phyloP scores from a whole-genome alignment of 1,139 yeast genomes.

The Suhomyces guaymorum region DNA sequence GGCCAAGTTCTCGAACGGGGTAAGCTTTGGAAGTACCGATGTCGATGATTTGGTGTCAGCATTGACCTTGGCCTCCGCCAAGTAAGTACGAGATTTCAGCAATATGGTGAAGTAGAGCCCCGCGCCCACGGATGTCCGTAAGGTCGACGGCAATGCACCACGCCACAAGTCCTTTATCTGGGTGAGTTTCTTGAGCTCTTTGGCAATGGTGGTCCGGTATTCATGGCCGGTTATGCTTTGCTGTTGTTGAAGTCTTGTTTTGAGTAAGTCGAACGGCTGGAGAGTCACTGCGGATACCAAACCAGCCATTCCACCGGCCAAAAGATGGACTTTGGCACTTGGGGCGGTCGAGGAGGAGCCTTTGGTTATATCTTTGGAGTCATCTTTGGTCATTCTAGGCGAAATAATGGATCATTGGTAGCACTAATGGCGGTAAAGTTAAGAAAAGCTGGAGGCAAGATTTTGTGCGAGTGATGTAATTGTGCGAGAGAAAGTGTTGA shows the following conservation, averaged over 20 bases:
- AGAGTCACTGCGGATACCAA: constrained; percentile 75
- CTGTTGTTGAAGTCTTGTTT: constrained; percentile 86
- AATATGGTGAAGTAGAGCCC: constrained; percentile 79
- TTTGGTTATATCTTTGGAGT: constrained; percentile 3
- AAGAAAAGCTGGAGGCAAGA: constrained; percentile 1
- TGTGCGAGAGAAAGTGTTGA: too few species aligned
- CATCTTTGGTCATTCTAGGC: constrained; percentile 4
- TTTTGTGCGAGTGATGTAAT: too few species aligned
- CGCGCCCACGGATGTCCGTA: constrained; percentile 88
- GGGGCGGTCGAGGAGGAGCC: constrained; percentile 5
- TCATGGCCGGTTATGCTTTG: constrained; percentile 34
- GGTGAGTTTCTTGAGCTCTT: constrained; percentile 49
- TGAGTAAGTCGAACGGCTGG: constrained; percentile 88
- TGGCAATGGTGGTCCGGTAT: constrained; percentile 38
- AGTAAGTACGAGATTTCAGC: constrained; percentile 56
- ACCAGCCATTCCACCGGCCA: constrained; percentile 89
- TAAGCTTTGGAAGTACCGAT: constrained; percentile 64
- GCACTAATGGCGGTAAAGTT: not conserved
- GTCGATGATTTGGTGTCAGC: constrained; percentile 18
- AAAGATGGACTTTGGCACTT: constrained; percentile 46
- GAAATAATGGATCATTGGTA: not conserved
- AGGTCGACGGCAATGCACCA: constrained; percentile 88
- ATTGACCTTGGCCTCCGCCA: constrained; percentile 40
- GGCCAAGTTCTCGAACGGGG: constrained; percentile 66
- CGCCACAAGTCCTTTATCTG: constrained; percentile 72